phyloP scores from a whole-genome alignment of 2,329 filamentous ascomycete species.

The Xylaria sp. region DNA sequence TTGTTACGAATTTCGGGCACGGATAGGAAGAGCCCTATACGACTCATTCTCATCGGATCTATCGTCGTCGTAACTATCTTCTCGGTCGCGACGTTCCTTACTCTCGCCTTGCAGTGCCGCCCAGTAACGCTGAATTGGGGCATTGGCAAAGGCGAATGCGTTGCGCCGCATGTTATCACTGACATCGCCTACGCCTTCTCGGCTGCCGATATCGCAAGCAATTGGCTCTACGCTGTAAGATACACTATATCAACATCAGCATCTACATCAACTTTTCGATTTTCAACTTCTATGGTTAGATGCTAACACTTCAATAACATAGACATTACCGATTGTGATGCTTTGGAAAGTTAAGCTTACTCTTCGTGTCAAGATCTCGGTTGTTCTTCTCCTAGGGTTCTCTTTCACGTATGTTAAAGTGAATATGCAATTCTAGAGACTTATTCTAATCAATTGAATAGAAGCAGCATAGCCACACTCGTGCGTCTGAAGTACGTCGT shows the following conservation, averaged over 20 bases:
- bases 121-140: slow-evolving; percentile 31
- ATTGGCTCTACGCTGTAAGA: slow-evolving; percentile 30
- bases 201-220: slow-evolving; percentile 24
- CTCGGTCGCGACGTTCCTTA: slow-evolving; percentile 25
- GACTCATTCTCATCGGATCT: slow-evolving; percentile 20
- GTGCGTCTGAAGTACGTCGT: slow-evolving; percentile 34
- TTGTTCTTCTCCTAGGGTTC: slow-evolving; percentile 25
- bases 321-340: slow-evolving; percentile 30
- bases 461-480: slow-evolving; percentile 32
- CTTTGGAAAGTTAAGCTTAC: slow-evolving; percentile 31
- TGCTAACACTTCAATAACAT: not conserved
- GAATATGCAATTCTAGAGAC: not conserved
- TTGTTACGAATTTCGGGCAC: slow-evolving; percentile 24
- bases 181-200: slow-evolving; percentile 29
- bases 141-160: slow-evolving; percentile 26
- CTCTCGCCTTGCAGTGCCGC: slow-evolving; percentile 25
- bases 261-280: not conserved
- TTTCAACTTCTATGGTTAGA: not conserved
- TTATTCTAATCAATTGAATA: slow-evolving; percentile 13
- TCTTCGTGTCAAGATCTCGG: slow-evolving; percentile 28
- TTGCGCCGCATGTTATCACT: slow-evolving; percentile 21
- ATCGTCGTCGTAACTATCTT: slow-evolving; percentile 24
- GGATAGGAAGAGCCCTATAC: slow-evolving; percentile 24
- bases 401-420: slow-evolving; percentile 25
- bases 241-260: not conserved